Percentiles rank a stretch among this genome's conserved stretches.
Evolutionary conservation across 1,284 basidiomycete genomes (phyloP).

Genomic region (Trametes versicolor): DNA sequence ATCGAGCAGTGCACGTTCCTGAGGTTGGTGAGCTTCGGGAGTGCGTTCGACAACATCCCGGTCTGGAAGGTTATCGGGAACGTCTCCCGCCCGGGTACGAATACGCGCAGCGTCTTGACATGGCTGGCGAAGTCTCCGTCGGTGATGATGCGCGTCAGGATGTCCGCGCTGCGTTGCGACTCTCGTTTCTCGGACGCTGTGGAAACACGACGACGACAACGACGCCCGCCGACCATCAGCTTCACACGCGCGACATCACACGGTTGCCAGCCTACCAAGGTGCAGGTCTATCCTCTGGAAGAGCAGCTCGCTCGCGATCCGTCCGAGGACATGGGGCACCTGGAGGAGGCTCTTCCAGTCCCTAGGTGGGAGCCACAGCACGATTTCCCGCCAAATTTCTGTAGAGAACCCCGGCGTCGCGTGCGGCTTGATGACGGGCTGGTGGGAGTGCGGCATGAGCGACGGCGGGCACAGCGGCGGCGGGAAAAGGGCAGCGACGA

Average conservation of each 20-base stretch:
- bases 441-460: conserved; percentile 31
- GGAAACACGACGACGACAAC: conserved; percentile 11
- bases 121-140: conserved; percentile 67
- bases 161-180: conserved; percentile 75
- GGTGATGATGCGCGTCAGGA: conserved; percentile 70
- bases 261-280: conserved; percentile 48
- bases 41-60: conserved; percentile 75
- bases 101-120: conserved; percentile 66
- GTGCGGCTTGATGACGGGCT: conserved; percentile 34
- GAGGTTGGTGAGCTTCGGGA: conserved; percentile 68
- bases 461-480: conserved; percentile 13
- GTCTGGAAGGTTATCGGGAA: conserved; percentile 71
- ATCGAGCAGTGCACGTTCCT: conserved; percentile 70
- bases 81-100: conserved; percentile 58
- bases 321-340: conserved; percentile 72
- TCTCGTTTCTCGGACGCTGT: conserved; percentile 57
- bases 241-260: conserved; percentile 9
- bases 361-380: conserved; percentile 65
- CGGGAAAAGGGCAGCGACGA: conserved; percentile 19
- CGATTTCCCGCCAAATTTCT: conserved; percentile 79
- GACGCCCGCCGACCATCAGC: conserved; percentile 12
- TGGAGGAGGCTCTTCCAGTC: conserved; percentile 72
- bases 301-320: conserved; percentile 71
- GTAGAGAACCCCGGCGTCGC: conserved; percentile 60
- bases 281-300: conserved; percentile 73